Evolutionary conservation across 2,329 filamentous ascomycete genomes (phyloP).

Genomic region (Lasiodiplodia hormozganensis): DNA sequence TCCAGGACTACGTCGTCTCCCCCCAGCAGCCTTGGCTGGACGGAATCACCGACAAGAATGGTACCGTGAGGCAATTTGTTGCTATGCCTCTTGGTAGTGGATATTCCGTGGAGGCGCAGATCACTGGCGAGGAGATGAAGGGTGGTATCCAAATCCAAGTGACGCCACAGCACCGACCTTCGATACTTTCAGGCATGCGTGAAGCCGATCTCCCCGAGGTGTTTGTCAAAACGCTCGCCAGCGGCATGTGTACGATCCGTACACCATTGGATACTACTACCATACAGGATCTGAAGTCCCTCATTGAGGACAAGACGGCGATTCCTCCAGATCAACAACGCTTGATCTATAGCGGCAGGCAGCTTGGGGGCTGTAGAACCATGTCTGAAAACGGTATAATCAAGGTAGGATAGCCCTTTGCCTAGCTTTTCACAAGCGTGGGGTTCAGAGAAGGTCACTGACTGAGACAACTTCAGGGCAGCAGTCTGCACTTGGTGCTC

Average conservation of each 20-base stretch:
- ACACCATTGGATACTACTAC: neutral
- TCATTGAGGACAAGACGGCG: neutral
- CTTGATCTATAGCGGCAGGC: neutral
- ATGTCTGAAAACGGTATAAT: conserved; percentile 46
- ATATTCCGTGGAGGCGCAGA: conserved; percentile 55
- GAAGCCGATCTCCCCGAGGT: neutral
- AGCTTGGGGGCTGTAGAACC: neutral
- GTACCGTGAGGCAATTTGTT: conserved; percentile 56
- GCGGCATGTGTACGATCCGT: neutral
- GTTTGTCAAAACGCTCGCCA: neutral
- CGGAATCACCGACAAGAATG: conserved; percentile 46
- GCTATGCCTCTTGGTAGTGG: conserved; percentile 53
- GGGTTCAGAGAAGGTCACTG: too few relatives aligned
- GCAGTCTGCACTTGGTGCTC: conserved; percentile 33
- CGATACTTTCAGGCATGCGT: too few relatives aligned
- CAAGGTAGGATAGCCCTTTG: too few relatives aligned
- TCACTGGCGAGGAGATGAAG: conserved; percentile 51
- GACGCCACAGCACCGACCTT: neutral
- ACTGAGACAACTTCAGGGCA: neutral
- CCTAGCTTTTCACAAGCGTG: too few relatives aligned
- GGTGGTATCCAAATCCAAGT: conserved; percentile 51
- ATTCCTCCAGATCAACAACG: neutral
- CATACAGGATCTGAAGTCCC: neutral
- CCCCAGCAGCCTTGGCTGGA: conserved; percentile 52
- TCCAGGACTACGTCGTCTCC: conserved; percentile 55